Base-by-base conservation (phyloP, 2,329 filamentous ascomycete genomes). In the Ophiocordyceps unilateralis region DNA sequence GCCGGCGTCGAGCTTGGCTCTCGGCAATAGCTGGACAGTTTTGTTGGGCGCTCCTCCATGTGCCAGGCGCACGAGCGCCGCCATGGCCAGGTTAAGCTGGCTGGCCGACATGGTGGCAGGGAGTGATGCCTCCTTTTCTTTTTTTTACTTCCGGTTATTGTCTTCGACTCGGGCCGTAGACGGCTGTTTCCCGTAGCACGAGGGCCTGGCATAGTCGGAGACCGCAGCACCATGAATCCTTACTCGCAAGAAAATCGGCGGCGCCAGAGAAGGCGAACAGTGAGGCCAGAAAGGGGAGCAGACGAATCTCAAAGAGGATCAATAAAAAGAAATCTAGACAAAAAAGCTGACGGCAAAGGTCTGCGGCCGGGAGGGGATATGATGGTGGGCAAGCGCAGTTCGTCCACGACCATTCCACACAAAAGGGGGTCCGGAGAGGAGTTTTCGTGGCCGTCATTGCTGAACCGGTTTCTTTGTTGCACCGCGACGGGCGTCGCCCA, bases 1-100 rank as follows among this genome's bases (percentile, higher is more conserved):
- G 57, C 61, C 43, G 56, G 55, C 34, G 52, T 58, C 32, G 44
- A 52, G 39, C 50, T 58, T 45, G 58, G 57, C 42, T 45, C 39
- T 17, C 39, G 44, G 17, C 43, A 39, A 21, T 14, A n/a, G n/a
- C n/a, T 36, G 32, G 17, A n/a, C n/a, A 4, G n/a, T 17, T 9
- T 7, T 20, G 6, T 6, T 20, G 7, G n/a, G n/a, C n/a, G n/a
- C n/a, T n/a, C 8, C 17, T 19, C 14, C 32, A 10, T 17, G n/a
- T 36, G 32, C 32, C n/a, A 19, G 32, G n/a, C 14, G 32, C 32
- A 11, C 19, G n/a, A 26, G 24, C 24, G 7, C 12, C 12, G 24
- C 3, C 9, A 26, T 12, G 24, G 17, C 17, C n/a, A 11, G n/a
- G 11, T 36, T 10, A 5, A 36, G 32, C 9, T 19, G 22, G 23